phyloP scores from a whole-genome alignment of 768 basidiomycete genomes.

The Pulveroboletus sp. region DNA sequence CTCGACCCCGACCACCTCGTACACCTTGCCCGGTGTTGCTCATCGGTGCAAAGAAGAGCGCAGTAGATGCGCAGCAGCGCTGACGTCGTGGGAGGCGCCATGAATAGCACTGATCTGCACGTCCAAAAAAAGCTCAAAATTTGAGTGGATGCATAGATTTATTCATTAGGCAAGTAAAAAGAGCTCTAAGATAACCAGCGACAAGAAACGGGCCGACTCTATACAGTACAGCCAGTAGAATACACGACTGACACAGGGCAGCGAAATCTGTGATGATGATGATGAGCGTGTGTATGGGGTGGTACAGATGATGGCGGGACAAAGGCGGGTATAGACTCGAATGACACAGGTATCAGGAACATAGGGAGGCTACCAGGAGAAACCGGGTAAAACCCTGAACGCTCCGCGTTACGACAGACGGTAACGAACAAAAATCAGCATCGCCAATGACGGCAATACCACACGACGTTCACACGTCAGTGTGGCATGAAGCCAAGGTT shows the following conservation, averaged over 20 bases:
- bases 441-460: constrained; percentile 12
- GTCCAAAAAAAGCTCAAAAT: no score
- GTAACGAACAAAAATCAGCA: constrained; percentile 25
- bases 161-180: background rate
- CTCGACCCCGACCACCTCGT: constrained; percentile 3
- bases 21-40: constrained; percentile 16
- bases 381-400: constrained; percentile 13
- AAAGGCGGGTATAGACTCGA: constrained; percentile 24
- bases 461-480: constrained; percentile 14
- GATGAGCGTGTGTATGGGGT: constrained; percentile 22
- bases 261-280: constrained; percentile 14
- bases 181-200: constrained; percentile 10
- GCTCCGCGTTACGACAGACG: constrained; percentile 13
- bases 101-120: no score
- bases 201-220: constrained; percentile 3
- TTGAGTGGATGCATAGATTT: no score
- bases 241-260: constrained; percentile 17
- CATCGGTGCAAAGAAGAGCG: background rate
- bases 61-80: no score
- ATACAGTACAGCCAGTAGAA: constrained; percentile 17
- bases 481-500: constrained; percentile 10
- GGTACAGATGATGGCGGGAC: constrained; percentile 26
- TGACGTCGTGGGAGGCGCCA: no score
- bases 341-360: constrained; percentile 31
- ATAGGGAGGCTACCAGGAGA: constrained; percentile 13